phyloP scores from a whole-genome alignment of 163 green algal species.

The Smithsoniella earleae region DNA sequence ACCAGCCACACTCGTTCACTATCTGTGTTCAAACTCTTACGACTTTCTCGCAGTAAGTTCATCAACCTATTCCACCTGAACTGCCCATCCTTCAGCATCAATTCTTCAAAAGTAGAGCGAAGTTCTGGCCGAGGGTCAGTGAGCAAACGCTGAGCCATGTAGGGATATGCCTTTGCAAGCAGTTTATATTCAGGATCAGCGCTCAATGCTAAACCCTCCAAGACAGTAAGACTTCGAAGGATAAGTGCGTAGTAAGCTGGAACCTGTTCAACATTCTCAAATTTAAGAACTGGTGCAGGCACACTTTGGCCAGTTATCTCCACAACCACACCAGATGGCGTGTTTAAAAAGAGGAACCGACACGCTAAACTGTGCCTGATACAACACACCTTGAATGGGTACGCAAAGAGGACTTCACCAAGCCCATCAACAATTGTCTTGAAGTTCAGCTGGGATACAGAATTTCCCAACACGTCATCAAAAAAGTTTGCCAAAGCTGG shows the following conservation, averaged over 20 bases:
- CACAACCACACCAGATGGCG: neutral
- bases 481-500: conserved; percentile 82
- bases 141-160: conserved; percentile 88
- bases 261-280: no score
- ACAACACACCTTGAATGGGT: conserved; percentile 60
- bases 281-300: no score
- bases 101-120: conserved; percentile 68
- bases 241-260: conserved; percentile 95
- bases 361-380: no score
- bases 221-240: conserved; percentile 81
- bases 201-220: conserved; percentile 69
- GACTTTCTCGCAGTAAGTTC: conserved; percentile 65
- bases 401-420: conserved; percentile 88
- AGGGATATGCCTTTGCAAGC: conserved; percentile 84
- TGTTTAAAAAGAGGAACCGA: no score
- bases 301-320: neutral
- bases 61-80: conserved; percentile 82
- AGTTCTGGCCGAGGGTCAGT: conserved; percentile 85
- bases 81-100: conserved; percentile 65
- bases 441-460: conserved; percentile 80
- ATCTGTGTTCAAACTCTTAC: neutral
- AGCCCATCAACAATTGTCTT: conserved; percentile 87
- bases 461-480: conserved; percentile 73
- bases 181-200: conserved; percentile 82
- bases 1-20: conserved; percentile 61